Percentiles rank a stretch among this genome's conserved stretches.
These are phyloP conservation scores for Cutaneotrichosporon spelunceum DNA, from an alignment of 1,284 basidiomycete species.

Conservation along the genomic window DNA sequence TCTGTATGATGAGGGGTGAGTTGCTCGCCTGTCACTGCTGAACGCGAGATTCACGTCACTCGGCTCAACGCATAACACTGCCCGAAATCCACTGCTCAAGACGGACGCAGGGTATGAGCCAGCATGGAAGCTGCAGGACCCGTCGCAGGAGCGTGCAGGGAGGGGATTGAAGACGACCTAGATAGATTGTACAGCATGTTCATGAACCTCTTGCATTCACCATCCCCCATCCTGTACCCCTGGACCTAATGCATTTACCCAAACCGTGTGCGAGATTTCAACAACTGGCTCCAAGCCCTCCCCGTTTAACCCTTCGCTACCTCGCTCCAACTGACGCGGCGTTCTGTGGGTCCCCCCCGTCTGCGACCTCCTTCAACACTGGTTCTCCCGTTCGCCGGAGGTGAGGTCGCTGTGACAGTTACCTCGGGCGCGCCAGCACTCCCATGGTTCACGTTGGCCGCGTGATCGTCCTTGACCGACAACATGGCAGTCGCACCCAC, in stretches of 20 bases:
- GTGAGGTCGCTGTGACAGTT: background rate
- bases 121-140: conserved; percentile 33
- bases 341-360: conserved; percentile 28
- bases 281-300: background rate
- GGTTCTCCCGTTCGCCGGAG: conserved; percentile 19
- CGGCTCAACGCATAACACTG: conserved; percentile 91
- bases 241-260: conserved; percentile 17
- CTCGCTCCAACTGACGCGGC: conserved; percentile 43
- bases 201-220: background rate
- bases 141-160: conserved; percentile 17
- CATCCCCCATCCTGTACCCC: background rate
- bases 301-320: conserved; percentile 10
- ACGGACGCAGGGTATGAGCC: conserved; percentile 35
- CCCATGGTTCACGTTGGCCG: background rate
- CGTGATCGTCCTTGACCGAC: conserved; percentile 3
- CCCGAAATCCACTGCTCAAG: conserved; percentile 78
- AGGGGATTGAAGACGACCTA: conserved; percentile 8
- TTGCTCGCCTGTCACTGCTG: background rate
- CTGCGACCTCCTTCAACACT: conserved; percentile 11
- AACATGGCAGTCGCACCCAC: conserved; percentile 1
- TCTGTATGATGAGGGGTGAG: conserved; percentile 85
- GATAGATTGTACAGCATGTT: background rate
- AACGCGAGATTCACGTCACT: conserved; percentile 73
- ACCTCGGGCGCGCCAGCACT: background rate
- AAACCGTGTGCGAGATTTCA: background rate